Percentiles rank a stretch among this genome's conserved stretches.
phyloP scores from a whole-genome alignment of 257 asterid species.

The Solanum habrochaites region DNA sequence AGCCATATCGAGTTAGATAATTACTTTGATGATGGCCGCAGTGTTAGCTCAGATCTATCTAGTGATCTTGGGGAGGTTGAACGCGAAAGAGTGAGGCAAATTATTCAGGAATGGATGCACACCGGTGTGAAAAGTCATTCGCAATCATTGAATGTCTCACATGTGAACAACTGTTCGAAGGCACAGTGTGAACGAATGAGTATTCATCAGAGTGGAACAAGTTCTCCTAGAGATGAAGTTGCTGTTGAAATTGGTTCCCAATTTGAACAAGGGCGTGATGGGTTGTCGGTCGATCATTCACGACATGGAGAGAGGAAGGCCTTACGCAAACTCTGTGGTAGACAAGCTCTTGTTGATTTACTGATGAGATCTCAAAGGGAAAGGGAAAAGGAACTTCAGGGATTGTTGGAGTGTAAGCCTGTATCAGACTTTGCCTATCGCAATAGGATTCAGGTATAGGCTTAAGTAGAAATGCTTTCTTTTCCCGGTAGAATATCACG shows the following conservation, averaged over 20 bases:
- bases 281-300: constrained; percentile 15
- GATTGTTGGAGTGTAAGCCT: constrained; percentile 40
- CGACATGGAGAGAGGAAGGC: constrained; percentile 41
- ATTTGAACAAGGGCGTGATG: constrained; percentile 39
- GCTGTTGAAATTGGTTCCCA: constrained; percentile 33
- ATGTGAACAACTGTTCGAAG: constrained; percentile 14
- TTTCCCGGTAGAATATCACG: background rate
- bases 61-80: constrained; percentile 64
- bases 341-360: constrained; percentile 88
- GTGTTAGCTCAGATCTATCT: constrained; percentile 52
- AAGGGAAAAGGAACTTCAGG: constrained; percentile 53
- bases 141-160: constrained; percentile 18
- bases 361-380: constrained; percentile 63
- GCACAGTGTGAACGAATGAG: constrained; percentile 38
- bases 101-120: constrained; percentile 70
- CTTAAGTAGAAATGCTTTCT: background rate
- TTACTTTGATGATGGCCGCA: constrained; percentile 37
- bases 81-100: constrained; percentile 66
- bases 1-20: constrained; percentile 20
- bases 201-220: constrained; percentile 22
- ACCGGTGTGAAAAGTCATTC: constrained; percentile 32
- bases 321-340: constrained; percentile 64
- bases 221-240: constrained; percentile 31
- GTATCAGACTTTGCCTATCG: constrained; percentile 81
- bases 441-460: constrained; percentile 82